A percentile compares a stretch with the other conserved stretches of the same genome.
phyloP scores from a whole-genome alignment of 441 rosid genomes.

The Pelargonium australe region DNA sequence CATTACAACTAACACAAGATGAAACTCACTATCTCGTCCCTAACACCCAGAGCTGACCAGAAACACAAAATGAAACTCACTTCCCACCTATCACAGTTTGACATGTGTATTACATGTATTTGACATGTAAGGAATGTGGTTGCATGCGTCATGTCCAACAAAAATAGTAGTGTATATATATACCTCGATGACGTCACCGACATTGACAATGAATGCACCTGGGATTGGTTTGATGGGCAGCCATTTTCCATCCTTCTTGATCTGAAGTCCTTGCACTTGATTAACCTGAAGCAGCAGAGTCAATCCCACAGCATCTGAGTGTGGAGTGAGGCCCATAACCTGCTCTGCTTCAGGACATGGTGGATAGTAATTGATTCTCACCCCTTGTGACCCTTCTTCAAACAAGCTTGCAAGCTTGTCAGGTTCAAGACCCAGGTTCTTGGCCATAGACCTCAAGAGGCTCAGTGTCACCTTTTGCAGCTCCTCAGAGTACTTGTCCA shows the following conservation, averaged over 20 bases:
- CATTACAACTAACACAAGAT: too few relatives aligned
- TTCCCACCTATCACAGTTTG: too few relatives aligned
- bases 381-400: slow-evolving; percentile 27
- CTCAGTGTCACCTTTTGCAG: slow-evolving; percentile 19
- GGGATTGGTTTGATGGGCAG: slow-evolving; percentile 33
- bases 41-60: too few relatives aligned
- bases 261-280: slow-evolving; percentile 37
- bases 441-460: slow-evolving; percentile 28
- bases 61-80: too few relatives aligned
- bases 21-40: too few relatives aligned
- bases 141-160: too few relatives aligned
- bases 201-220: slow-evolving; percentile 33
- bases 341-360: slow-evolving; percentile 25
- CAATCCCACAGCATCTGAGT: slow-evolving; percentile 37
- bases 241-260: slow-evolving; percentile 38
- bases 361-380: slow-evolving; percentile 45
- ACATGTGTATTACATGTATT: too few relatives aligned
- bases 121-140: too few relatives aligned
- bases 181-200: slow-evolving; percentile 45
- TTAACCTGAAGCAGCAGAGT: slow-evolving; percentile 36
- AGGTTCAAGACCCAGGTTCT: slow-evolving; percentile 29
- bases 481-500: slow-evolving; percentile 29
- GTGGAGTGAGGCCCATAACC: slow-evolving; percentile 35
- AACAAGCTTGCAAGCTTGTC: slow-evolving; percentile 23
- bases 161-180: too few relatives aligned